A percentile compares a stretch with the other conserved stretches of the same genome.
Conservation (phyloP, 139 green algal genomes). For the Picochlorum costavermella region DNA sequence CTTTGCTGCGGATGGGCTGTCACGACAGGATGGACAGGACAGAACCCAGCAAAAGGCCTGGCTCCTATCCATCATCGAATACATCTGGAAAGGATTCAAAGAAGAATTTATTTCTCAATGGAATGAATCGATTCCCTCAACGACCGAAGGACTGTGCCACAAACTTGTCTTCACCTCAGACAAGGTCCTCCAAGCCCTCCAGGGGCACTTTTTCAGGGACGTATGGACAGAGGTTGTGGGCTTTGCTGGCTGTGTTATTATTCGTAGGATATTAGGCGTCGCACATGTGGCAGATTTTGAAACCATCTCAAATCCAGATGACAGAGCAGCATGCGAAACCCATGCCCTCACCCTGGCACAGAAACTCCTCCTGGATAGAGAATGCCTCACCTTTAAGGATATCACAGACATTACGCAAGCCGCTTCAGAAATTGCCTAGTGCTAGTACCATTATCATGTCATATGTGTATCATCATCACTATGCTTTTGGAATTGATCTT, state of each 20-base stretch:
- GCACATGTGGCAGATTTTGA: slow-evolving; percentile 91
- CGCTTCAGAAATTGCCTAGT: no score
- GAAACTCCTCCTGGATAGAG: slow-evolving; percentile 40
- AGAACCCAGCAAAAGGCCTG: slow-evolving; percentile 43
- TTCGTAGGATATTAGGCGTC: slow-evolving; percentile 84
- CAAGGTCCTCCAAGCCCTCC: slow-evolving; percentile 22
- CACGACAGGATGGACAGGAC: not conserved
- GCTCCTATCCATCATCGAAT: slow-evolving; percentile 42
- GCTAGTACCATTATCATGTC: no score
- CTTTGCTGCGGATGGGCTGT: slow-evolving; percentile 49
- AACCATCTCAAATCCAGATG: slow-evolving; percentile 51
- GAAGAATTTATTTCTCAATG: slow-evolving; percentile 63
- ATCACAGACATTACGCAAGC: not conserved
- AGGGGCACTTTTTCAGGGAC: slow-evolving; percentile 64
- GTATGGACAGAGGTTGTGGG: slow-evolving; percentile 61
- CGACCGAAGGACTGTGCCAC: slow-evolving; percentile 31
- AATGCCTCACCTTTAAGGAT: not conserved
- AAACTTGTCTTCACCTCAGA: slow-evolving; percentile 29
- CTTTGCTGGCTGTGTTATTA: slow-evolving; percentile 60
- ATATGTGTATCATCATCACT: no score
- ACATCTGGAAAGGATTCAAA: slow-evolving; percentile 62
- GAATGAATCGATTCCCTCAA: slow-evolving; percentile 10
- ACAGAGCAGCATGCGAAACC: slow-evolving; percentile 66
- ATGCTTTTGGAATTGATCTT: slow-evolving; percentile 16
- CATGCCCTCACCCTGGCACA: slow-evolving; percentile 65